Evolutionary conservation across 108 stramenopile species (phyloP), one percentile per base, ranked within the genome.

Genomic region (Nitzschia inconspicua): DNA sequence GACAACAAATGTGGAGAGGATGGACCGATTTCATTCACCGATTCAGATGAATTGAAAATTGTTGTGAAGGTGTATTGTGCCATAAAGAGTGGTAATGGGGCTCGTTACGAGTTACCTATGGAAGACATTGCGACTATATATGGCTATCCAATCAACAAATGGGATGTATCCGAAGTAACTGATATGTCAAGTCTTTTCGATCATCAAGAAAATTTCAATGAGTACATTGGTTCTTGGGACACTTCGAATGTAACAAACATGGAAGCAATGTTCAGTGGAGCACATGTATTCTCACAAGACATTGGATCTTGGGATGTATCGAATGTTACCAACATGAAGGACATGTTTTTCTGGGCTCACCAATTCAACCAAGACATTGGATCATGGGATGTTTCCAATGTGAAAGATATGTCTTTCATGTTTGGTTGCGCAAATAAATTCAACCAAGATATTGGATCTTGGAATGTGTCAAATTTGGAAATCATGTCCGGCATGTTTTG

Each of bases 161-260:
- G 46, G 46, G 46, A 47, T 47, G 19, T 19, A n/a, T 47, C 46
- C 19, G 13, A 13, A 10, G 46, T 47, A 14, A 47, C 46, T 18
- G 19, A 14, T 20, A 47, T 47, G 51, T 10, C 23, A 6, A 27
- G 24, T 19, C 28, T 62, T 48, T 62, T 62, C 44, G 4, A 14
- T 26, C 29, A 20, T 16, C 31, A 27, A 16, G 20, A 35, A 6
- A 22, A 20, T 10, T 65, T 65, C 26, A 57, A 65, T 23, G 24
- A 51, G 10, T 58, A 60, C 34, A 48, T 73, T 36, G 7, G 19
- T 39, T 19, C 19, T 11, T 73, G 72, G 72, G 54, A 60, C 52
- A 39, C 42, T 2, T 51, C 59, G 14, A 24, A 23, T 36, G 72
- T 66, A 5, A 41, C 22, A 18, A 40, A 19, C 23, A 66, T 73